phyloP scores from a whole-genome alignment of 176 grass and related monocot genomes.

The Musa acuminata region DNA sequence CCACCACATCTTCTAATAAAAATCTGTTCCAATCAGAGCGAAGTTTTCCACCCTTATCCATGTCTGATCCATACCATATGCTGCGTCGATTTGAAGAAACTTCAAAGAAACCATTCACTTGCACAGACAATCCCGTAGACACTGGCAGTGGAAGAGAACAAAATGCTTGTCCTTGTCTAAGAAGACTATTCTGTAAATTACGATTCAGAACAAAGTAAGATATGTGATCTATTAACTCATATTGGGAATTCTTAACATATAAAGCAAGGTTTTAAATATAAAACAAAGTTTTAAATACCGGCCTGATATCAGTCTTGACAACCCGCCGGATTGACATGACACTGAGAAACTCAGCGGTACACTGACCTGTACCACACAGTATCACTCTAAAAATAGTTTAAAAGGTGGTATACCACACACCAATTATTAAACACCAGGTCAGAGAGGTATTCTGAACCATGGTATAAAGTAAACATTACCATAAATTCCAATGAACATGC shows the following conservation, averaged over 20 bases:
- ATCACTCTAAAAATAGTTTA: no score
- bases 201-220: not conserved
- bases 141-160: conserved; percentile 98
- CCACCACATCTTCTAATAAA: conserved; percentile 68
- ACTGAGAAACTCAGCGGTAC: no score
- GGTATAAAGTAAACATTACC: no score
- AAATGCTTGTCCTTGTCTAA: conserved; percentile 78
- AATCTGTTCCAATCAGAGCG: conserved; percentile 92
- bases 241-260: not conserved
- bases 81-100: conserved; percentile 90
- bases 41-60: conserved; percentile 96
- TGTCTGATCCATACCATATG: conserved; percentile 95
- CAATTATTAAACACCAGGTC: no score
- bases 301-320: no score
- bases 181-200: conserved; percentile 54
- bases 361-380: no score
- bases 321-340: no score
- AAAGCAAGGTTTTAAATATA: not conserved
- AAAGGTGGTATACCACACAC: no score
- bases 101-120: conserved; percentile 99
- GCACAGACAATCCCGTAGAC: conserved; percentile 72
- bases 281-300: no score
- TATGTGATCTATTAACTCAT: not conserved
- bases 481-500: no score
- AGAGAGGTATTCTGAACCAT: no score